phyloP scores from a whole-genome alignment of 2,329 filamentous ascomycete species.

The Xylariaceae sp. region DNA sequence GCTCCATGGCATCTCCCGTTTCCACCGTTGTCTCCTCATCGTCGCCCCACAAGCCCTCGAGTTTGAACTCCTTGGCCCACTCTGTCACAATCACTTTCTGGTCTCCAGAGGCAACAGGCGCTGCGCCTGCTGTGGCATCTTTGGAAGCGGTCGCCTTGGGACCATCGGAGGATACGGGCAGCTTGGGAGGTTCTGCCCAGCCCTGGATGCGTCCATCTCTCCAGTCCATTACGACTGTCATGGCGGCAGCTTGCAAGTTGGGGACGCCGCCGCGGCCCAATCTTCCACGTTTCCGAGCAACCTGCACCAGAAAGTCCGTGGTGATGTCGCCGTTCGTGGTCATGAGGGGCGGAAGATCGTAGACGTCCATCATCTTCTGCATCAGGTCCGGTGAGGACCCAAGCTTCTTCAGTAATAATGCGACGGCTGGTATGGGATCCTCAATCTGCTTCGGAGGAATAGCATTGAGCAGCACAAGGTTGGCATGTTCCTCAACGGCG shows the following conservation, averaged over 20 bases:
- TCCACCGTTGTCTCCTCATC: slow-evolving; percentile 30
- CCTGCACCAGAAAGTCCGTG: slow-evolving; percentile 89
- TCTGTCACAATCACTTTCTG: slow-evolving; percentile 68
- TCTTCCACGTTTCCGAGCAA: slow-evolving; percentile 85
- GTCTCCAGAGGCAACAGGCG: slow-evolving; percentile 33
- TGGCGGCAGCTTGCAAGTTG: slow-evolving; percentile 80
- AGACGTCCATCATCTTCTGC: slow-evolving; percentile 73
- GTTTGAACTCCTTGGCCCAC: slow-evolving; percentile 91
- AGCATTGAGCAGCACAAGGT: slow-evolving; percentile 82
- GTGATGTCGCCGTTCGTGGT: slow-evolving; percentile 67
- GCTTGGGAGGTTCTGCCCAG: slow-evolving; percentile 73
- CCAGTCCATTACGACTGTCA: slow-evolving; percentile 95
- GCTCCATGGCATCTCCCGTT: slow-evolving; percentile 46
- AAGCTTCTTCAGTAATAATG: slow-evolving; percentile 75
- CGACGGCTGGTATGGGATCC: slow-evolving; percentile 83
- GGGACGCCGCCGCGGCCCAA: slow-evolving; percentile 86
- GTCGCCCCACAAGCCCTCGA: slow-evolving; percentile 87
- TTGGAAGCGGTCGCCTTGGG: slow-evolving; percentile 7
- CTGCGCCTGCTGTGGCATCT: neutral
- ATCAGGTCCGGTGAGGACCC: slow-evolving; percentile 68
- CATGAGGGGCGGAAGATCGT: slow-evolving; percentile 77
- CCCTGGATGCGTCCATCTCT: slow-evolving; percentile 91
- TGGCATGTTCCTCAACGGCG: slow-evolving; percentile 68
- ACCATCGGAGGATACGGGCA: slow-evolving; percentile 45
- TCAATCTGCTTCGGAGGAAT: slow-evolving; percentile 91